Base-by-base conservation (phyloP, 805 yeast species). In the Groenewaldozyma tartarivorans region DNA sequence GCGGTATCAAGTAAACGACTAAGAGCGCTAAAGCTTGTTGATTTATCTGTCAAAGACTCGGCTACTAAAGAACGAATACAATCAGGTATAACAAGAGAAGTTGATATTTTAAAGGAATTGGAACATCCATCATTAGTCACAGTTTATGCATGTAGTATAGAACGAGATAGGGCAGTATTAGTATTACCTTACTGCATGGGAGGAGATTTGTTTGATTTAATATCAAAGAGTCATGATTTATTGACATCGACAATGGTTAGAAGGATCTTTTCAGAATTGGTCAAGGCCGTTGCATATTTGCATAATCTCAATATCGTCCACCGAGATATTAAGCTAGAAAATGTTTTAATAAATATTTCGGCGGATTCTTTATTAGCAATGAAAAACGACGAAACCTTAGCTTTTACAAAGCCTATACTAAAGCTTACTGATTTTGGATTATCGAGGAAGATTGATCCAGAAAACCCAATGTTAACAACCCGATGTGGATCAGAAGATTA, bases 401-500 rank as follows among this genome's bases (percentile, higher is more conserved):
- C 19, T 4, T 9, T 35, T 15, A n/a, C 17, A 4, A 9, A 44
- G 3, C 68, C 71, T 38, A 45, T 78, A 15, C 75, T 77, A 1
- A 78, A 76, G 13, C 58, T 87, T 24, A 79, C 94, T 0, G 99
- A 92, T 65, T 81, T 92, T 61, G 98, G 99, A 0, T 69, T 92
- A 20, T 80, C 95, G 7, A 79, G 86, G 51, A 65, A 69, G 38
- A 71, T 90, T 19, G 76, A 72, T 38, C 72, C 75, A 1, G 69
- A 65, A 1, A 66, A 74, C 48, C 82, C 86, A 20, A 51, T 80
- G 43, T 68, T 94, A 20, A 72, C 83, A 2, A 90, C 97, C 1
- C 64, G 97, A 46, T 92, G 98, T 60, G 98, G 99, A 0, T 84
- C 95, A 1, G 96, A 85, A 48, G 98, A 92, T 57, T 92, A 92